phyloP scores from a whole-genome alignment of 352 stramenopile species.

The Plasmopara halstedii region DNA sequence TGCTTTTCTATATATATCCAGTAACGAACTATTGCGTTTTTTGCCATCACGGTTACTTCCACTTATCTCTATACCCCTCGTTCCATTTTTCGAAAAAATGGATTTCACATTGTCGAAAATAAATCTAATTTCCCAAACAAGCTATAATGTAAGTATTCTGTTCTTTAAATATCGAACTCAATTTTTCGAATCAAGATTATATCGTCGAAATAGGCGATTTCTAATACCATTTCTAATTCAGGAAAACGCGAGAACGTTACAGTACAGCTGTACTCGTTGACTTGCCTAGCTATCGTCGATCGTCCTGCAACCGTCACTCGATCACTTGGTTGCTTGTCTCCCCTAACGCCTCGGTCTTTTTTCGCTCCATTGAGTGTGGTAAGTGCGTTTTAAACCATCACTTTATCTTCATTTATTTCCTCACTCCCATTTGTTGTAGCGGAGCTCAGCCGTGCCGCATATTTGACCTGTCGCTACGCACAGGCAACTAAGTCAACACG shows the following conservation, averaged over 20 bases:
- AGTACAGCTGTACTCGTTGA: conserved; percentile 1
- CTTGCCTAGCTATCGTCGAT: conserved; percentile 8
- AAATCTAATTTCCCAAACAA: too few relatives aligned
- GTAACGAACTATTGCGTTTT: too few relatives aligned
- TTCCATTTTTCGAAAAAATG: too few relatives aligned
- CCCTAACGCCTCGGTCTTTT: background rate
- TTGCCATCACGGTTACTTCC: too few relatives aligned
- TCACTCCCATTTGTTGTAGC: background rate
- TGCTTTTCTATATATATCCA: too few relatives aligned
- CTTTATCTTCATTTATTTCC: background rate
- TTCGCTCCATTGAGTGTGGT: conserved; percentile 6
- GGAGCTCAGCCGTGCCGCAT: conserved; percentile 1
- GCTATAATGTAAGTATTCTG: too few relatives aligned
- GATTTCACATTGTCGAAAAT: too few relatives aligned
- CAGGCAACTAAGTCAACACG: conserved; percentile 14
- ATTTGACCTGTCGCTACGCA: conserved; percentile 2
- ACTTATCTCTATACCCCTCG: too few relatives aligned
- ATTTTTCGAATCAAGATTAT: too few relatives aligned
- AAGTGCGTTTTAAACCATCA: conserved; percentile 6
- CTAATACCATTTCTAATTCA: background rate
- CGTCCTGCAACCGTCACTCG: background rate
- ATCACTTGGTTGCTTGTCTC: background rate
- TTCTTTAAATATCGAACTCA: conserved; percentile 3
- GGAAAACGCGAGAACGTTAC: background rate
- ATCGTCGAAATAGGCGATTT: conserved; percentile 2